Evolutionary conservation across 768 basidiomycete genomes (phyloP), one percentile per base, ranked within the genome.

Genomic region (Leccinum subtestaceum): DNA sequence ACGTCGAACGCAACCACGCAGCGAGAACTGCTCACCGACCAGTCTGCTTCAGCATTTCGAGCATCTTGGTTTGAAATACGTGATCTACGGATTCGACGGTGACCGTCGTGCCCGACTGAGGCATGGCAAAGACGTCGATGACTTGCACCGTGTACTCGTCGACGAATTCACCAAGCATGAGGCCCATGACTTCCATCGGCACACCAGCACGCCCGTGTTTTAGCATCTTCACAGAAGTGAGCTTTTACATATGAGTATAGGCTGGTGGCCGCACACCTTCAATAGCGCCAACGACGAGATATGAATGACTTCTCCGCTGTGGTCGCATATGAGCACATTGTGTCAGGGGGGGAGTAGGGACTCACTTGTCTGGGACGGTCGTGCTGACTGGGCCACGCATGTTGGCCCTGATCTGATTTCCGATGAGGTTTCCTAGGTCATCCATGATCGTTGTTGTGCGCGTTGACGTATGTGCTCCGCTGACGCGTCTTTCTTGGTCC

Each of bases 1-100:
- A 55, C 48, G 34, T 29, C 27, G 36, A 13, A 31, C n/a, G 23
- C 46, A 50, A 46, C 53, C 31, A 52, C 46, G 11, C 49, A 56
- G 32, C 65, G 27, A 58, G 51, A 49, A 61, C 46, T 31, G 74
- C 88, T 70, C 65, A 93, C 94, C 96, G 79, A 62, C 97, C 97
- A 0, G 97, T 99, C 78, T 98, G 97, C 76, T 99, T 98, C 67
- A 99, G 75, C 95, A 98, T 98, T 56, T 98, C 97, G 53, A 97
- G 78, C 97, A 98, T 98, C 76, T 89, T 98, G 4, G 87, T 88
- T 74, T 99, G 97, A 76, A 98, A 99, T 52, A 98, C 97, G 67
- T 98, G 95, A 75, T 99, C 97, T 2, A 96, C 95, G 9, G 95
- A 96, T 75, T 98, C 95, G 61, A 98, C 95, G 52, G 93, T 94